Evolutionary conservation across 805 yeast species (phyloP).

Genomic region (Wickerhamiella alocasiicola): DNA sequence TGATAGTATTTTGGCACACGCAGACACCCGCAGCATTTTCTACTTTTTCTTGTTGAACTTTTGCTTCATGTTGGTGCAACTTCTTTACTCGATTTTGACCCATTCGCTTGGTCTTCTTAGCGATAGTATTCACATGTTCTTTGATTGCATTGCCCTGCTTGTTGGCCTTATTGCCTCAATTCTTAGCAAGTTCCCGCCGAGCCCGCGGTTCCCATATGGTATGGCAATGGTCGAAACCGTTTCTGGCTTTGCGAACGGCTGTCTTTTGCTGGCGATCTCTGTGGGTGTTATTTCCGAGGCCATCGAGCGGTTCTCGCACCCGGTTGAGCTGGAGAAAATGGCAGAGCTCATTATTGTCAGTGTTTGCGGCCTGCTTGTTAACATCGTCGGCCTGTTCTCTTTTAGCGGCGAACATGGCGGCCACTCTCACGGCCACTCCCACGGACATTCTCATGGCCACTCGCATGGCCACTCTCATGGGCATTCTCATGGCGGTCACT

Average conservation of each 20-base stretch:
- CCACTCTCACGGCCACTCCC: constrained; percentile 21
- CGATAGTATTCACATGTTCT: constrained; percentile 91
- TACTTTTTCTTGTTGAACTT: constrained; percentile 75
- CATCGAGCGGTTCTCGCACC: constrained; percentile 62
- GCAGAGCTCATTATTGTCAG: constrained; percentile 79
- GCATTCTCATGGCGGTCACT: constrained; percentile 1
- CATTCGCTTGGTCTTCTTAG: constrained; percentile 83
- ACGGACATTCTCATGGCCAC: constrained; percentile 19
- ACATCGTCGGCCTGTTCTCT: constrained; percentile 85
- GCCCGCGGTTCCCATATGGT: constrained; percentile 75
- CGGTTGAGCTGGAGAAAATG: constrained; percentile 66
- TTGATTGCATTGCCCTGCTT: constrained; percentile 83
- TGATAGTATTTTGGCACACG: constrained; percentile 34
- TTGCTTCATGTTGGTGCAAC: constrained; percentile 87
- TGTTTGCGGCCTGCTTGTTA: constrained; percentile 70
- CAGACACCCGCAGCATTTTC: constrained; percentile 79
- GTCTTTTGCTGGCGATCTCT: constrained; percentile 75
- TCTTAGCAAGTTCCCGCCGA: constrained; percentile 45
- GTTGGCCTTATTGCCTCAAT: constrained; percentile 82
- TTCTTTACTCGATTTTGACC: constrained; percentile 82
- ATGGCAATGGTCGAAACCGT: constrained; percentile 73
- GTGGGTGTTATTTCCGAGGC: constrained; percentile 83
- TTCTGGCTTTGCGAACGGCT: constrained; percentile 93
- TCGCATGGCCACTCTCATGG: constrained; percentile 14
- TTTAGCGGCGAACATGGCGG: constrained; percentile 41